Conservation (phyloP, 2,329 filamentous ascomycete genomes). For the Arthrobotrys conoides region DNA sequence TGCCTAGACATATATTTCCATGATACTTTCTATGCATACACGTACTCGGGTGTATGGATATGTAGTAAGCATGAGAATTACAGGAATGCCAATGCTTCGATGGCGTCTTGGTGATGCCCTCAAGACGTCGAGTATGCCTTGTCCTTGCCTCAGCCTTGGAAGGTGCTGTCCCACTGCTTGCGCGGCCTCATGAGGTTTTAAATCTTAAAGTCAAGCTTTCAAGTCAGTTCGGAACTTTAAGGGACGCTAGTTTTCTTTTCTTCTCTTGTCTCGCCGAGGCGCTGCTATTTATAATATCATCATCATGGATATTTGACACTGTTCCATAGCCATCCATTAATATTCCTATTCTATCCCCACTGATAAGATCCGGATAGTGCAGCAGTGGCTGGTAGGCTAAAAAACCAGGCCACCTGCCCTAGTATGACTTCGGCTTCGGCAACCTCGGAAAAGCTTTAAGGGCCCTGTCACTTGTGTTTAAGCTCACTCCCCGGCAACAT, state of each 20-base stretch:
- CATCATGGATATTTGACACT: constrained; percentile 13
- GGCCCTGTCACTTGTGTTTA: neutral
- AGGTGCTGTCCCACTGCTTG: constrained; percentile 35
- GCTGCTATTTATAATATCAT: constrained; percentile 42
- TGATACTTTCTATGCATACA: neutral
- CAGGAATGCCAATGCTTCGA: constrained; percentile 30
- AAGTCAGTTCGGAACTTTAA: constrained; percentile 47
- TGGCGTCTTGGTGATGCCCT: neutral
- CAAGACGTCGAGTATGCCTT: constrained; percentile 24
- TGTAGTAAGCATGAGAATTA: neutral
- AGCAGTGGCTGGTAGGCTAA: constrained; percentile 3
- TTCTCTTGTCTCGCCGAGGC: neutral
- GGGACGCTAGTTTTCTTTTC: constrained; percentile 4
- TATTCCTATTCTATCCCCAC: constrained; percentile 1
- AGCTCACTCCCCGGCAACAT: neutral
- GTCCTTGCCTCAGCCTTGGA: constrained; percentile 49
- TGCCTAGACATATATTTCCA: neutral
- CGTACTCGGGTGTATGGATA: neutral
- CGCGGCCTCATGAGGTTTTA: constrained; percentile 33
- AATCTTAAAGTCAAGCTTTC: neutral
- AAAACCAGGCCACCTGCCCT: constrained; percentile 18
- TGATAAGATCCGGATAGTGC: constrained; percentile 21
- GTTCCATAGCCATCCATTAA: constrained; percentile 14
- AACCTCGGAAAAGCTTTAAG: constrained; percentile 23
- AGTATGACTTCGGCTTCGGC: constrained; percentile 14